Conservation (phyloP, 345 rosid genomes). For the Salix arbutifolia region DNA sequence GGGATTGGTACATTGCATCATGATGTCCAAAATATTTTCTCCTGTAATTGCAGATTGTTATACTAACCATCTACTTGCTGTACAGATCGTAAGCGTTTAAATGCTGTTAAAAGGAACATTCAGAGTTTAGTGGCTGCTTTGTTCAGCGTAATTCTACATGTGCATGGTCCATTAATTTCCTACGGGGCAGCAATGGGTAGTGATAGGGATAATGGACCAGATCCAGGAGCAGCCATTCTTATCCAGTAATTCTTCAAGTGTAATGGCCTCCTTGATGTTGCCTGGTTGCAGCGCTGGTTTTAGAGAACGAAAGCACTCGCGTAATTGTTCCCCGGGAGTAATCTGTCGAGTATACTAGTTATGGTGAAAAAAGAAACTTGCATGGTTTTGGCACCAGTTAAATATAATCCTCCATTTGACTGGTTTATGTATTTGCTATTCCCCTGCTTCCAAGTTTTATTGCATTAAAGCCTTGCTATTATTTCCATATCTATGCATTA, state of each 20-base stretch:
- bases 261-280: too few species aligned
- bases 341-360: too few species aligned
- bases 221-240: constrained; percentile 74
- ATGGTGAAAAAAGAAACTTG: not conserved
- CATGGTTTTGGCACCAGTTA: not conserved
- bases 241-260: not conserved
- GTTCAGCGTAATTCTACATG: constrained; percentile 68
- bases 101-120: constrained; percentile 57
- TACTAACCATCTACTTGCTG: constrained; percentile 29
- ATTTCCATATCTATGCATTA: not conserved
- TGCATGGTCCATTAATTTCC: constrained; percentile 70
- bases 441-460: not conserved
- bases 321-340: not conserved
- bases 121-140: constrained; percentile 62
- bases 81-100: constrained; percentile 62
- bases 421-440: not conserved
- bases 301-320: not conserved
- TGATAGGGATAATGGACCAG: constrained; percentile 40
- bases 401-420: not conserved
- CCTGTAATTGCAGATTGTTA: constrained; percentile 2
- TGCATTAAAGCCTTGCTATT: not conserved
- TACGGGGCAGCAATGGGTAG: constrained; percentile 20
- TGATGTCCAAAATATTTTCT: not conserved
- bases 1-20: not conserved
- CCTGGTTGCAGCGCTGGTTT: not conserved